Evolutionary conservation across 78 protist species (phyloP), one percentile per base, ranked within the genome.

Genomic region (Carpediemonas membranifera): DNA sequence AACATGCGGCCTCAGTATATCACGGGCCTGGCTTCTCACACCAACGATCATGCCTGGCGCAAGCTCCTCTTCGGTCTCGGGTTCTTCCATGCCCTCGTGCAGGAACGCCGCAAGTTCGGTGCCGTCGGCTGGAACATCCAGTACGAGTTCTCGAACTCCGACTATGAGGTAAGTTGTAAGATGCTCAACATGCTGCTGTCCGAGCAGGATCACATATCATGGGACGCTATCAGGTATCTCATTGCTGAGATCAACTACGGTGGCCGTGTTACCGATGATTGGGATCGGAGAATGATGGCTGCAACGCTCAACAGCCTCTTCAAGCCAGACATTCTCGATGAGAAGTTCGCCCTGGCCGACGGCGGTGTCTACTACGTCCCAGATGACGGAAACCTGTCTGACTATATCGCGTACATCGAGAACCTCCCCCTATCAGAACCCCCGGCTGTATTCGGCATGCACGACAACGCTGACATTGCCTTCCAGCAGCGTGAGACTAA

Each of bases 221-320:
- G 82, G 81, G 75, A 59, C 9, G 80, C 90, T 21, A 62, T 90
- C 60, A 47, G 52, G 56, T 85, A 83, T 58, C 73, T 90, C 44
- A 81, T 84, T 31, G 86, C 87, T 19, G 91, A 85, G 50, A 71
- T 72, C 28, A 63, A 73, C 62, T 82, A 85, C 79, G 90, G 90
- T 14, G 90, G 90, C 15, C 74, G 90, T 21, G 83, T 85, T 15
- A 85, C 90, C 7, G 86, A 85, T 21, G 84, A 77, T 25, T 53
- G 73, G 68, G 90, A 85, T 59, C 62, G 83, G n/a, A 62, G 89
- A 7, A 31, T 47, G 36, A 18, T 82, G 13, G 34, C 30, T 30
- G 7, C 60, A 19, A 56, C 55, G 3, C 84, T 83, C 9, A 19
- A 33, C 59, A 2, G 52, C 1, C 41, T 34, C 14, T 28, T 30